Base-by-base conservation (phyloP, 176 grass and related monocot genomes). In the Bonia amplexicaulis region DNA sequence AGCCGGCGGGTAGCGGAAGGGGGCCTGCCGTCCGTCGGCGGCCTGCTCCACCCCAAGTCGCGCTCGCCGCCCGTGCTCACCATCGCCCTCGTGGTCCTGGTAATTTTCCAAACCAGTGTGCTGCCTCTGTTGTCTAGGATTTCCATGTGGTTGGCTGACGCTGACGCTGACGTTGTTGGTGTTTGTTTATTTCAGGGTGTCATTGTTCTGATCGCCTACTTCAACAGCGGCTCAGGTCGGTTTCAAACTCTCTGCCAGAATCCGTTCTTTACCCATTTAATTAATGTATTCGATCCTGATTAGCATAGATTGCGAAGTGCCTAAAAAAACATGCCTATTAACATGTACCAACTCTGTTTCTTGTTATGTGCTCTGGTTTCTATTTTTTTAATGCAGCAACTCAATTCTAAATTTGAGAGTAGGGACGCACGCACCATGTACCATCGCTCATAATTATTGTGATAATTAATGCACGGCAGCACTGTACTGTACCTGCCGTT, bases 131-230 rank as follows among this genome's bases (percentile, higher is more conserved):
- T 23, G 64, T 0, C 20, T 75, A 19, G 45, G 55, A 12, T 49
- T 48, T 20, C 6, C 73, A 1, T 25, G 11, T 45, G 53, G 29
- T 66, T 46, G 0, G 12, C 48, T 78, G 74, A 27, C 22, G 19
- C 67, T 78, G 74, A 27, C 22, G 19, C 67, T 84, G 42, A 69
- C 31, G 31, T 4, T 52, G 61, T 16, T 27, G 66, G 13, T 60
- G 55, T 49, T 76, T 55, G 46, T 60, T 41, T 53, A 60, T 86
- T 86, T 57, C 87, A 95, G 92, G 95, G 92, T 9, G 86, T 88
- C 29, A 93, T 97, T 70, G 61, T 95, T 87, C 89, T 97, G 5
- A 57, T 97, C 47, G 95, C 85, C 44, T 97, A 95, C 82, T 88
- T 90, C 39, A 93, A 88, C 69, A 82, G 82, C 40, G 60, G 92